A percentile compares a stretch with the other conserved stretches of the same genome.
Conservation (phyloP, 345 rosid genomes). For the Camelina neglecta region DNA sequence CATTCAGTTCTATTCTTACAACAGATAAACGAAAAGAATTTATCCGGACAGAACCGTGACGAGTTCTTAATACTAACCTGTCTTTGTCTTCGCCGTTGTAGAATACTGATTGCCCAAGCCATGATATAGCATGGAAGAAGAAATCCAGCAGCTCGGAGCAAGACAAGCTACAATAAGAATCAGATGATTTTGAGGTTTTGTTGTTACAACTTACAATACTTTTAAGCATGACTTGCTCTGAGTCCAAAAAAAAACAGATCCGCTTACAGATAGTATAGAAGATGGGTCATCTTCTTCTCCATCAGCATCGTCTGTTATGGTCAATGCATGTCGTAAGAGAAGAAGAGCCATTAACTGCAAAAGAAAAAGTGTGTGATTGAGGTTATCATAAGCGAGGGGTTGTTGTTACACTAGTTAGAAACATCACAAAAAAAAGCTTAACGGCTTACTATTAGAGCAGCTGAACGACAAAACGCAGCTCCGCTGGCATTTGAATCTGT, state of each 20-base stretch:
- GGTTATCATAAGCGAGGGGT: neutral
- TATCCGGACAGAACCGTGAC: neutral
- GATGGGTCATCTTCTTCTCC: constrained; percentile 84
- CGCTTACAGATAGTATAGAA: constrained; percentile 73
- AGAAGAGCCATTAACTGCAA: constrained; percentile 85
- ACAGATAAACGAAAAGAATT: neutral
- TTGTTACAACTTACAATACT: constrained; percentile 7
- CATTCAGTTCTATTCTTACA: neutral
- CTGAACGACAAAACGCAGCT: constrained; percentile 95
- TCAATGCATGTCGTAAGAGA: constrained; percentile 78
- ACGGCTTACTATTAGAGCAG: constrained; percentile 82
- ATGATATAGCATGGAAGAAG: constrained; percentile 96
- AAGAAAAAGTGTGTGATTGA: neutral
- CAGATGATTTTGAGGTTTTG: constrained; percentile 21
- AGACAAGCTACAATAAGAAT: constrained; percentile 61
- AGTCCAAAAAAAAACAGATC: neutral
- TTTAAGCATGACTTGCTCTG: neutral
- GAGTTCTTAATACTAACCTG: constrained; percentile 56
- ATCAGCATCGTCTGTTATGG: constrained; percentile 65
- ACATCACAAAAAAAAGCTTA: neutral
- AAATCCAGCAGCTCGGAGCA: constrained; percentile 75
- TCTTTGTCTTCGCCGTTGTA: constrained; percentile 88
- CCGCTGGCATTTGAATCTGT: constrained; percentile 85
- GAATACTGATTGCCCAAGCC: constrained; percentile 96
- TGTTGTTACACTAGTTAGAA: neutral